These are phyloP conservation scores for Trichoderma lentiforme DNA, from an alignment of 2,329 filamentous ascomycete genomes.

Conservation along the genomic window DNA sequence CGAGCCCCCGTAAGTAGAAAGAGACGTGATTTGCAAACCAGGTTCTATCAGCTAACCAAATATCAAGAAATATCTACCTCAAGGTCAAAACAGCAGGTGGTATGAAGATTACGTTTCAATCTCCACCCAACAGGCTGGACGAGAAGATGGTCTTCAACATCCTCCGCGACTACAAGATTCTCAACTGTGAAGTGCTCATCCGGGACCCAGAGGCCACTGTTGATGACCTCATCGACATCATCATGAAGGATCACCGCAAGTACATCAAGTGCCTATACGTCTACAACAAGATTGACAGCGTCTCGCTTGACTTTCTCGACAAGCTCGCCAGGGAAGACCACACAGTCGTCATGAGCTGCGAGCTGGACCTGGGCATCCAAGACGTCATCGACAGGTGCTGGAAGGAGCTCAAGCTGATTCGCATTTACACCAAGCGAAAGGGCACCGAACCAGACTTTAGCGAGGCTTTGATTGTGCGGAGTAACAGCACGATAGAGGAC, in stretches of 20 bases:
- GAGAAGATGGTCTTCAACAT: conserved; percentile 99
- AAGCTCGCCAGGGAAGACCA: conserved; percentile 86
- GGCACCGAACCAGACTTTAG: conserved; percentile 83
- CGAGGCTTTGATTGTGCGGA: conserved; percentile 90
- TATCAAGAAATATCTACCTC: conserved; percentile 83
- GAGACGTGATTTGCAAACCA: not conserved
- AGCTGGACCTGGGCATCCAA: conserved; percentile 86
- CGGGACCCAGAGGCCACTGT: conserved; percentile 94
- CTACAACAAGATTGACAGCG: conserved; percentile 99
- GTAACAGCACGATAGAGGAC: conserved; percentile 87
- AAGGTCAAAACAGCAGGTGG: conserved; percentile 94
- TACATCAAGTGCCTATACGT: conserved; percentile 96
- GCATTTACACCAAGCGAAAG: conserved; percentile 96
- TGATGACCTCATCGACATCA: conserved; percentile 98
- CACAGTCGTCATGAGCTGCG: conserved; percentile 96
- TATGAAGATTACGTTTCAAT: conserved; percentile 96
- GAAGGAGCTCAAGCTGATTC: conserved; percentile 85
- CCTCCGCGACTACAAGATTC: conserved; percentile 94
- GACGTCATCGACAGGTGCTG: conserved; percentile 95
- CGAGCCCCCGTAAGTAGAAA: conserved; percentile 70
- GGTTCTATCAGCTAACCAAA: conserved; percentile 18
- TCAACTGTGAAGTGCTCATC: conserved; percentile 94
- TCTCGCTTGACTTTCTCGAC: conserved; percentile 91
- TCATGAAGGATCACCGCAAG: conserved; percentile 98
- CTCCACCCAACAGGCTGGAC: conserved; percentile 84